Evolutionary conservation across 805 yeast genomes (phyloP).

Genomic region (Torulaspora microellipsoides): DNA sequence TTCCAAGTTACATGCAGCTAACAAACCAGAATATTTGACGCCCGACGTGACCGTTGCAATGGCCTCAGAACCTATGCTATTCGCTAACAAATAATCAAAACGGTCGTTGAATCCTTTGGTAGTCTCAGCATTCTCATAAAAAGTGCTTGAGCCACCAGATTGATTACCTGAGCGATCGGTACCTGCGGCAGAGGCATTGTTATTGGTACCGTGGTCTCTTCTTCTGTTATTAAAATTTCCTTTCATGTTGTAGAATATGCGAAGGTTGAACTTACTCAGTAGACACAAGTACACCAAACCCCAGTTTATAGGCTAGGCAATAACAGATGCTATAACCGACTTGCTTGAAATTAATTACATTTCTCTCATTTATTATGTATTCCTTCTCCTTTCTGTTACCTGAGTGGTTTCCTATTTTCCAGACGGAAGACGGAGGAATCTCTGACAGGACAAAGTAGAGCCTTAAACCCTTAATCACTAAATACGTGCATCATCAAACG

Average conservation of each 20-base stretch:
- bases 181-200: constrained; percentile 1
- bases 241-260: constrained; percentile 9
- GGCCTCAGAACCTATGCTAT: constrained; percentile 55
- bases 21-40: constrained; percentile 51
- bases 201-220: constrained; percentile 12
- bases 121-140: constrained; percentile 27
- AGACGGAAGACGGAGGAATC: too few species aligned
- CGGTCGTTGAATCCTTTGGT: constrained; percentile 48
- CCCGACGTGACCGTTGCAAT: constrained; percentile 62
- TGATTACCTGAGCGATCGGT: constrained; percentile 8
- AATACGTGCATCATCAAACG: too few species aligned
- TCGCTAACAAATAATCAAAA: constrained; percentile 48
- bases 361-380: too few species aligned
- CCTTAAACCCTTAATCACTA: too few species aligned
- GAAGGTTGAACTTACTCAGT: too few species aligned
- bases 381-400: too few species aligned
- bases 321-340: too few species aligned
- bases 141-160: constrained; percentile 10
- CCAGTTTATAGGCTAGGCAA: too few species aligned
- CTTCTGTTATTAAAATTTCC: constrained; percentile 16
- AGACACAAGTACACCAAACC: too few species aligned
- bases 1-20: constrained; percentile 44
- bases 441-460: too few species aligned
- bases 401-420: too few species aligned
- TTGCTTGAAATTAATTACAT: too few species aligned